Base-by-base conservation (phyloP, 1,139 yeast species). In the Zygosaccharomyces sapae region DNA sequence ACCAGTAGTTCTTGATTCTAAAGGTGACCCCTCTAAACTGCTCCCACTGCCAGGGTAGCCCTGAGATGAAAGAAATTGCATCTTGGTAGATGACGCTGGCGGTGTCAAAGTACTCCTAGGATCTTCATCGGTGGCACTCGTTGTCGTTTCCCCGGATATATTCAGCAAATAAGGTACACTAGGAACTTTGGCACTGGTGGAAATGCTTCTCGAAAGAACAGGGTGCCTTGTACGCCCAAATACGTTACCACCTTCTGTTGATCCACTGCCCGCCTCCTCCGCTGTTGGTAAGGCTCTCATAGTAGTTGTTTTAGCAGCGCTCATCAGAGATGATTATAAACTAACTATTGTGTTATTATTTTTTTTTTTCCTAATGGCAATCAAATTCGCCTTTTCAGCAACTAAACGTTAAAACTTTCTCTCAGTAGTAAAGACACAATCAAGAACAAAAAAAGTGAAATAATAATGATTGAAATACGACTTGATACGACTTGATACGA, bases 141-240 rank as follows among this genome's bases (percentile, higher is more conserved):
- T 40, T 18, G 30, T 48, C 45, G 22, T 40, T 18, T 16, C 43
- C 25, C 45, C 33, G 12, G 37, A 40, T 4, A 46, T 41, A 18
- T 48, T 48, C 37, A 49, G 35, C 35, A 49, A 29, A 37, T 46
- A 43, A 5, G 49, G 52, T 10, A 49, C 45, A 16, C 49, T 45
- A 9, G 48, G 46, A 7, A 43, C 39, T 31, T 45, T 39, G 29
- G 42, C 44, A 33, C 35, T 33, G 12, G 36, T 36, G 16, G 33
- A 31, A 13, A 22, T 31, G 22, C 44, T 46, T 12, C 47, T 41
- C 16, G 50, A 44, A n/a, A 44, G 38, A 8, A 47, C 40, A 20
- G 42, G 47, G 13, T 42, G 45, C 8, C 43, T 41, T n/a, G 46
- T n/a, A 16, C 34, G 31, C 4, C 40, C 40, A 27, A 35, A 6